These are phyloP conservation scores for Fusarium hainanense DNA, from an alignment of 2,329 filamentous ascomycete genomes.

Conservation along the genomic window DNA sequence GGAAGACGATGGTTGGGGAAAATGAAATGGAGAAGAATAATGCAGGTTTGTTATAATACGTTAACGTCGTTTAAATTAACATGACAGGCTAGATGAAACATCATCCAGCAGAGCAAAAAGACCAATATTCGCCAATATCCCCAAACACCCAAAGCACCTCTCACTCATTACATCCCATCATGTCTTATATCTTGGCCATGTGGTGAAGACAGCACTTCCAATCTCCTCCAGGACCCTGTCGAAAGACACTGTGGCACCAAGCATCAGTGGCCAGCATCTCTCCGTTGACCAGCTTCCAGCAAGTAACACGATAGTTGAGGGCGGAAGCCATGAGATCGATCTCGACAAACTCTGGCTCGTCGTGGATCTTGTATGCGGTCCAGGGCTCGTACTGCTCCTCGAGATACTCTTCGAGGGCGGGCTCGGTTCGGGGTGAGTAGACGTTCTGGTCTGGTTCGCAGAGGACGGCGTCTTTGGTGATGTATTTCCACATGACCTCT, in stretches of 20 bases:
- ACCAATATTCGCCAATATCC: conserved; percentile 28
- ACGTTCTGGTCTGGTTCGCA: conserved; percentile 48
- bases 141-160: conserved; percentile 30
- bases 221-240: conserved; percentile 50
- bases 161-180: not conserved
- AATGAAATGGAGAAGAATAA: not conserved
- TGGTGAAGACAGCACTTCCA: conserved; percentile 52
- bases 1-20: not conserved
- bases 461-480: conserved; percentile 50
- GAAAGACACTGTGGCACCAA: conserved; percentile 50
- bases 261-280: conserved; percentile 51
- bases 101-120: conserved; percentile 19
- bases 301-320: conserved; percentile 49
- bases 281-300: conserved; percentile 46
- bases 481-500: conserved; percentile 49
- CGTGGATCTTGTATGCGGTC: conserved; percentile 52
- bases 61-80: conserved; percentile 27
- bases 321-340: conserved; percentile 52
- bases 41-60: not conserved
- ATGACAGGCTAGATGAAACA: conserved; percentile 8
- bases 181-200: conserved; percentile 44
- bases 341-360: conserved; percentile 52
- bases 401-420: conserved; percentile 48
- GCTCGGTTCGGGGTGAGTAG: conserved; percentile 49
- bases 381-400: conserved; percentile 50